Base-by-base conservation (phyloP, 1,284 basidiomycete genomes). In the Dichomitus squalens region DNA sequence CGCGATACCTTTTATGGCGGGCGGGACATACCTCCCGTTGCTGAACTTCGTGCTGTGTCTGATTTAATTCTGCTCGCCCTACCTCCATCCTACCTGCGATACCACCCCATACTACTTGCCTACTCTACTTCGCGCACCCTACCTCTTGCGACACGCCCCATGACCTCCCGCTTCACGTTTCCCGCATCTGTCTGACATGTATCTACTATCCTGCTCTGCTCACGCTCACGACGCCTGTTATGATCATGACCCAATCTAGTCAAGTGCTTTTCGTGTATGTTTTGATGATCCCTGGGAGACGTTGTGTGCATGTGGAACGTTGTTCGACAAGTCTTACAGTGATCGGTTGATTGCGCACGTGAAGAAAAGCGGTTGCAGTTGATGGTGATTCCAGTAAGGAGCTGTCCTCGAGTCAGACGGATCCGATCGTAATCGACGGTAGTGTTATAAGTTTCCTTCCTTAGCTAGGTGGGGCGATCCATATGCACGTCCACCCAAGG, bases 161-260 rank as follows among this genome's bases (percentile, higher is more conserved):
- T 18, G 5, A 14, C 35, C 18, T 3, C 6, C 31, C 7, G 8
- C 21, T 7, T n/a, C 34, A 4, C 23, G 16, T 9, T 5, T 5
- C 40, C 8, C 20, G 14, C 23, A 25, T 34, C 20, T 29, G 8
- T 41, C 39, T 39, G 25, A 33, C 49, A 18, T 60, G 54, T 60
- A 60, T 59, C 52, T 49, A 52, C 53, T 53, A 53, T 53, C 25
- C 7, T 58, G 47, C 55, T 53, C 57, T 48, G 46, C 58, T 38
- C 59, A 57, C 55, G 58, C 58, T 63, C 46, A 63, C 58, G 61
- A 63, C 57, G 46, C 41, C 53, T 41, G 56, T 63, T 56, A 60
- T 56, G 61, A 60, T 58, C 43, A 63, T 40, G 61, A 60, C 39
- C 55, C 16, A 9, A 33, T 21, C 39, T 44, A 63, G 55, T 59